Evolutionary conservation across 1,284 basidiomycete genomes (phyloP).

Genomic region (Phellopilus nigrolimitatus): DNA sequence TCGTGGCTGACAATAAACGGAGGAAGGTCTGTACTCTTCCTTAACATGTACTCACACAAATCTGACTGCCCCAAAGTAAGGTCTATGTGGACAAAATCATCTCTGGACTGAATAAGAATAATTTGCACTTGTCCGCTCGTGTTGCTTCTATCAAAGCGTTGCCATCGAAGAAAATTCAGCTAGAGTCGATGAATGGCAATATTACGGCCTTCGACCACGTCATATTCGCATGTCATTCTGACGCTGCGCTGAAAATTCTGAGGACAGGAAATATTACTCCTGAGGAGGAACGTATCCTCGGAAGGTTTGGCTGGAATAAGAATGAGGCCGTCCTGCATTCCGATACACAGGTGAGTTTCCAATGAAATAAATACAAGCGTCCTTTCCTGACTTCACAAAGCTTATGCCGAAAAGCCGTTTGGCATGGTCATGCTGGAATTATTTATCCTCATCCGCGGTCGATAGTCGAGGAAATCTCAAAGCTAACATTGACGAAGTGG

Average conservation of each 20-base stretch:
- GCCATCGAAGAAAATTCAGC: slow-evolving; percentile 30
- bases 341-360: slow-evolving; percentile 45
- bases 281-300: slow-evolving; percentile 56
- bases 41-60: not conserved
- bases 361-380: not conserved
- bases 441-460: slow-evolving; percentile 49
- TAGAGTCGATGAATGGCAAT: slow-evolving; percentile 42
- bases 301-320: slow-evolving; percentile 61
- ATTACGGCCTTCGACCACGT: slow-evolving; percentile 63
- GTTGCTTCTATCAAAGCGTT: slow-evolving; percentile 38
- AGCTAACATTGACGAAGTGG: slow-evolving; percentile 55
- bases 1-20: slow-evolving; percentile 74
- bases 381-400: slow-evolving; percentile 30
- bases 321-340: slow-evolving; percentile 72
- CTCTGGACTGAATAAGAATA: slow-evolving; percentile 44
- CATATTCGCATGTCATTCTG: slow-evolving; percentile 75
- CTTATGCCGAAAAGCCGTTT: slow-evolving; percentile 58
- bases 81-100: slow-evolving; percentile 65
- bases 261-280: slow-evolving; percentile 41
- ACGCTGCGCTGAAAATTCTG: slow-evolving; percentile 59
- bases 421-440: slow-evolving; percentile 78
- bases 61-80: slow-evolving; percentile 35
- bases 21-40: slow-evolving; percentile 49
- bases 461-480: slow-evolving; percentile 34
- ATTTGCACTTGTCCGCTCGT: slow-evolving; percentile 58